Evolutionary conservation across 2,329 filamentous ascomycete species (phyloP), one percentile per base, ranked within the genome.

Genomic region (Clonostachys solani): DNA sequence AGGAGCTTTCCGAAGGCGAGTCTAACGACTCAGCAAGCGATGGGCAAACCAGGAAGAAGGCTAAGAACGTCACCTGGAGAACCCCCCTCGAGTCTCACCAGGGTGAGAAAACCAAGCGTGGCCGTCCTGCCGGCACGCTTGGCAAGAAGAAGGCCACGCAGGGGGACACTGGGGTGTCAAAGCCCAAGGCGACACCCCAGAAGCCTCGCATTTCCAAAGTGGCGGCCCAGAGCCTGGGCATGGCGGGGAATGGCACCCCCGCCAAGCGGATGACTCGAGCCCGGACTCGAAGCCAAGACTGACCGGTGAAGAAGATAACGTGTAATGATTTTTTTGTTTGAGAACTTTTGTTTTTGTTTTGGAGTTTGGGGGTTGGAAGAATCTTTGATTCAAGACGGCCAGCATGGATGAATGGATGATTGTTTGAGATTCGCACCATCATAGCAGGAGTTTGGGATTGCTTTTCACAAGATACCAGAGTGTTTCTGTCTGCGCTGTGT

Each of bases 41-140:
- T n/a, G 33, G 38, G 13, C 51, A 36, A 44, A 43, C 44, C 33
- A 46, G 23, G 17, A 58, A 52, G 46, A 45, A 49, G 38, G 55
- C 58, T 45, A 66, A 63, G 55, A 56, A 47, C 17, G 65, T 68
- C 17, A 59, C 51, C 18, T 68, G 65, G 65, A 66, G 58, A 36
- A 57, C 62, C 13, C 65, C 65, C 19, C 48, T 68, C 5, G 58
- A 55, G 46, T 52, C 54, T 19, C 52, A 57, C 45, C 56, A 38
- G 15, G 36, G 15, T 34, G 49, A 53, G 19, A 53, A 54, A 56
- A 47, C 59, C 43, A 56, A 55, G 52, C 55, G 51, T 45, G 54
- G 56, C 36, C 42, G 36, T 35, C 16, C 49, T 12, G 42, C 50
- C 34, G 40, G 33, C 42, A 12, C 50, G 8, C 40, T 47, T 13